phyloP scores from a whole-genome alignment of 2,329 filamentous ascomycete species.

The Pseudogymnoascus destructans region DNA sequence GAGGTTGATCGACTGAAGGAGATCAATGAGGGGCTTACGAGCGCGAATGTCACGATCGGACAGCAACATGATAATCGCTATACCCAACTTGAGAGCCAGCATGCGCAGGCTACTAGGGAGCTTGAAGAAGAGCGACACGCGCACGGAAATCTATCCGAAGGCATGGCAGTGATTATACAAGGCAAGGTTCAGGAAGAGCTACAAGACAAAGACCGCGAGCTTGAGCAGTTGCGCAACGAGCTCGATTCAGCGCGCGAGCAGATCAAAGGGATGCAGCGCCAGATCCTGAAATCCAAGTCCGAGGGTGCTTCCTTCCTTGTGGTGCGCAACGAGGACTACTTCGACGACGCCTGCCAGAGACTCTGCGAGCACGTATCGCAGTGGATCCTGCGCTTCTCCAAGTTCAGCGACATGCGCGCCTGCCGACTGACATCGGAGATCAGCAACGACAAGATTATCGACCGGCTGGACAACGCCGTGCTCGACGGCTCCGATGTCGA shows the following conservation, averaged over 20 bases:
- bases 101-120: conserved; percentile 52
- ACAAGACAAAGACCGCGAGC: conserved; percentile 73
- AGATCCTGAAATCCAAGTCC: conserved; percentile 46
- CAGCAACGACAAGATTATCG: conserved; percentile 83
- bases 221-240: conserved; percentile 63
- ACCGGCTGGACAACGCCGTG: conserved; percentile 85
- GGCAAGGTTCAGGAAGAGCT: conserved; percentile 51
- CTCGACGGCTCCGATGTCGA: conserved; percentile 92
- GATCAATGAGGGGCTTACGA: conserved; percentile 66
- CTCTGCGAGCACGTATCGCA: conserved; percentile 93
- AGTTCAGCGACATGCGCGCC: conserved; percentile 84
- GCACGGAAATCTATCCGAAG: conserved; percentile 47
- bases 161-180: conserved; percentile 48
- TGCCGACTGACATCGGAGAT: conserved; percentile 76
- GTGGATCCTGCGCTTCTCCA: conserved; percentile 96
- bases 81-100: conserved; percentile 51
- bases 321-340: conserved; percentile 83
- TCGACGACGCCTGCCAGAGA: conserved; percentile 85
- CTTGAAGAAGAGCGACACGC: conserved; percentile 54
- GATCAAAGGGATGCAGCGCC: conserved; percentile 42
- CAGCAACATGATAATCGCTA: conserved; percentile 60
- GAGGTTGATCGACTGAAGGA: conserved; percentile 72
- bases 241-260: conserved; percentile 56
- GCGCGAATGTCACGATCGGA: conserved; percentile 64
- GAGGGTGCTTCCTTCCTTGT: conserved; percentile 62